A percentile compares a stretch with the other conserved stretches of the same genome.
phyloP scores from a whole-genome alignment of 371 early-diverging fungal genomes.

The Haplosporangium sp. region DNA sequence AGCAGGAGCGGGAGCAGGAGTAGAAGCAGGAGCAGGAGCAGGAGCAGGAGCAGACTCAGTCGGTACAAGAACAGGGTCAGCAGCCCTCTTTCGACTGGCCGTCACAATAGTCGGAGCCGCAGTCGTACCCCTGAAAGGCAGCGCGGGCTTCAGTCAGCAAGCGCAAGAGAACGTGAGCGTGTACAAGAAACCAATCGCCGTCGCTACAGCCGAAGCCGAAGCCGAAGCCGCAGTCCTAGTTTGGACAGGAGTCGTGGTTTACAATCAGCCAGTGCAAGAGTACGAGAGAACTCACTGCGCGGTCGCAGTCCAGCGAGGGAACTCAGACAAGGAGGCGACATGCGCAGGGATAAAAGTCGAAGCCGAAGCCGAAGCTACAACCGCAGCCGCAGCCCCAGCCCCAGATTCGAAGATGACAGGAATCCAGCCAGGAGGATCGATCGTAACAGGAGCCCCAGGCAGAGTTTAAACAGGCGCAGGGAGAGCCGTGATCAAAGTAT shows the following conservation, averaged over 20 bases:
- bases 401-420: not conserved
- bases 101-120: not conserved
- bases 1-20: slow-evolving; percentile 13
- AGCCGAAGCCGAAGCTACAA: not conserved
- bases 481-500: not conserved
- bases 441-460: slow-evolving; percentile 3
- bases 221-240: slow-evolving; percentile 4
- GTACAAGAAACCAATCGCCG: not conserved
- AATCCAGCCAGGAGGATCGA: not conserved
- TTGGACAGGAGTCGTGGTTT: not conserved
- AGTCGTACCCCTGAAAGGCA: not conserved
- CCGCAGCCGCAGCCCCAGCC: slow-evolving; percentile 2
- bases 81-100: too few relatives aligned
- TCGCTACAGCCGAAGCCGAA: not conserved
- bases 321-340: not conserved
- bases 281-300: not conserved
- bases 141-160: not conserved
- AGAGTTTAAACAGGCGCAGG: not conserved
- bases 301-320: not conserved
- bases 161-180: not conserved
- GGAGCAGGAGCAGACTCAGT: slow-evolving; percentile 3
- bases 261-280: slow-evolving; percentile 10
- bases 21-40: not conserved
- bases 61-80: not conserved
- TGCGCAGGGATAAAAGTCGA: not conserved